phyloP scores from a whole-genome alignment of 2,329 filamentous ascomycete genomes.

The Septoria linicola region DNA sequence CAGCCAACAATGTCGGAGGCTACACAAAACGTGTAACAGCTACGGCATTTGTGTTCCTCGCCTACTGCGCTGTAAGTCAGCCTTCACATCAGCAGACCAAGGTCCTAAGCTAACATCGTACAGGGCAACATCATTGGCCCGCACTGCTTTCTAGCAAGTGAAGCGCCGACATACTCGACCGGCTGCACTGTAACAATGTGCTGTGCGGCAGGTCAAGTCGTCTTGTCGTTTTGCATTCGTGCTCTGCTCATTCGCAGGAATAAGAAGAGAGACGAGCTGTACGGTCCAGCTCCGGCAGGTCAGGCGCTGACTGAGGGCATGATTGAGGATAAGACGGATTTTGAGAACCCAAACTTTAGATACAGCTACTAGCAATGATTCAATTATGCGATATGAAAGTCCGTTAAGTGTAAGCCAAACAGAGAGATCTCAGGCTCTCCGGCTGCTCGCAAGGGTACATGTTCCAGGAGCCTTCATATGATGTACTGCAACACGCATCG shows the following conservation, averaged over 20 bases:
- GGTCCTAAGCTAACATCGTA: conserved; percentile 33
- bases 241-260: conserved; percentile 42
- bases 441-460: too few species aligned
- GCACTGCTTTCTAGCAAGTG: conserved; percentile 47
- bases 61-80: conserved; percentile 37
- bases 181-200: conserved; percentile 54
- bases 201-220: conserved; percentile 47
- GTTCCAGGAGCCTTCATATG: too few species aligned
- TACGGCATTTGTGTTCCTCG: conserved; percentile 50
- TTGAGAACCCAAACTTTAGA: conserved; percentile 37
- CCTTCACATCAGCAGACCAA: conserved; percentile 45
- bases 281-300: conserved; percentile 24
- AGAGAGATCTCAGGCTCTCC: too few species aligned
- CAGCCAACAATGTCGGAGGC: conserved; percentile 50
- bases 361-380: conserved; percentile 29
- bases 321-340: conserved; percentile 42
- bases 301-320: conserved; percentile 23
- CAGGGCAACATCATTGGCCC: conserved; percentile 50
- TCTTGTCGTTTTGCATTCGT: conserved; percentile 40
- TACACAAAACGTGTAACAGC: conserved; percentile 51
- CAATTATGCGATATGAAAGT: too few species aligned
- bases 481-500: too few species aligned
- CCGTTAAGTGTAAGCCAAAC: too few species aligned
- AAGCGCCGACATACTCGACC: conserved; percentile 52
- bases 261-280: conserved; percentile 41